Evolutionary conservation across 2,329 filamentous ascomycete genomes (phyloP), one percentile per base, ranked within the genome.

Genomic region (Penicillium thymicola): DNA sequence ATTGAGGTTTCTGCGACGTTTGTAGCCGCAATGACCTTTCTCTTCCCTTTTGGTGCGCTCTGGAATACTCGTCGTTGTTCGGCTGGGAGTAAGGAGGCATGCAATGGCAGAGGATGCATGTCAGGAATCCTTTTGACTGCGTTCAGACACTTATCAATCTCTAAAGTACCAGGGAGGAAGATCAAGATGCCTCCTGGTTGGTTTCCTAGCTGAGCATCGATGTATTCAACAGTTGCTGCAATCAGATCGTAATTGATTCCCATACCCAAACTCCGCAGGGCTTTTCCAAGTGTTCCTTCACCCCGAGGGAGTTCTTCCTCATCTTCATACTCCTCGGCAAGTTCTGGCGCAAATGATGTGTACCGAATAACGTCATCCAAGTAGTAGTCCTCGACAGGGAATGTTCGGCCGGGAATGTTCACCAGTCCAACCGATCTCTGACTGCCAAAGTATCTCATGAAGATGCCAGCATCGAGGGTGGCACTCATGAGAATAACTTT

Each of bases 1-100:
- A 99, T 97, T 2, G 94, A 97, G 0, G 94, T 99, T 73, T 99
- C 94, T 2, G 94, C 94, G 2, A 99, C 93, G 67, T 99, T 99
- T 43, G 94, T 99, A 1, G 94, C 90, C 7, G 93, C 90, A 34
- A 99, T 89, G 13, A 99, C 85, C 75, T 99, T 99, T 36, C 94
- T 84, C 75, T 90, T 92, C 0, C 92, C 92, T 3, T 78, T 72
- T 0, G 93, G 92, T 5, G 94, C 78, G 14, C 81, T 81, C 28
- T 85, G 81, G 70, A 99, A 99, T 0, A 99, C 94, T 25, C 86
- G 84, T 59, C 89, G 88, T 73, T 99, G 94, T 66, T 97, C 93
- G 2, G 82, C 82, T 10, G 93, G 93, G 67, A 95, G 87, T 1
- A 99, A 82, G 0, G 92, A 97, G 13, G 94, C 94, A 72, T 99